Percentiles rank a stretch among this genome's conserved stretches.
phyloP scores from a whole-genome alignment of 257 asterid species.

The Penstemon davidsonii region DNA sequence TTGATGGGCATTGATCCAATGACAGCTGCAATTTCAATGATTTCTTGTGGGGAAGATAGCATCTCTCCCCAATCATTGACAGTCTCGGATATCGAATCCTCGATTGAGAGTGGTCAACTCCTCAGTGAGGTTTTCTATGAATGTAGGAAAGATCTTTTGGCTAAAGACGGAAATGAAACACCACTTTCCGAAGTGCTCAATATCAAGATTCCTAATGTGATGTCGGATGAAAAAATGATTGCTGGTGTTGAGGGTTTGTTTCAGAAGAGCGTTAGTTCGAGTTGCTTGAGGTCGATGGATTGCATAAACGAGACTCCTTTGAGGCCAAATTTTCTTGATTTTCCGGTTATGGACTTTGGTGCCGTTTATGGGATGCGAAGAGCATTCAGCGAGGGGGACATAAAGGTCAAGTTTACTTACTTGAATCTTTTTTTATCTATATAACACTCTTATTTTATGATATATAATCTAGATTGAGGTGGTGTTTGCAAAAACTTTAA shows the following conservation, averaged over 20 bases:
- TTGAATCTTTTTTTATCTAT: conserved; percentile 11
- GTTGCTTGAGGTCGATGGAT: conserved; percentile 64
- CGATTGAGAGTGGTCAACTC: conserved; percentile 67
- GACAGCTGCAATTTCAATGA: conserved; percentile 82
- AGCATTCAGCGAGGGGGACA: conserved; percentile 92
- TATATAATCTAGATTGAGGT: background rate
- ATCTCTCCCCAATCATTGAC: conserved; percentile 62
- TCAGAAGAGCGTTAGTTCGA: conserved; percentile 69
- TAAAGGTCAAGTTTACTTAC: conserved; percentile 59
- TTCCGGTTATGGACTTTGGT: conserved; percentile 64
- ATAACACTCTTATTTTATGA: background rate
- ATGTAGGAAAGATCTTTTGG: conserved; percentile 86
- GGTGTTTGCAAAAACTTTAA: background rate
- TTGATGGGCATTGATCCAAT: conserved; percentile 69
- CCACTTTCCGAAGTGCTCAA: conserved; percentile 59
- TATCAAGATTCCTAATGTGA: conserved; percentile 44
- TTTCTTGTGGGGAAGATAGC: conserved; percentile 74
- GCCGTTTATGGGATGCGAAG: conserved; percentile 79
- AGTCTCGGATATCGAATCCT: conserved; percentile 66
- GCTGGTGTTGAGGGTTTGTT: conserved; percentile 42
- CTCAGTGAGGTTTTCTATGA: conserved; percentile 81
- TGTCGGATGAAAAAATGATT: conserved; percentile 39
- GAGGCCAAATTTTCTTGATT: conserved; percentile 79
- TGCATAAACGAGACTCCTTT: conserved; percentile 43
- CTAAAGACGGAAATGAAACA: conserved; percentile 68